Base-by-base conservation (phyloP, 1,284 basidiomycete genomes). In the Hymenochaete sp. region DNA sequence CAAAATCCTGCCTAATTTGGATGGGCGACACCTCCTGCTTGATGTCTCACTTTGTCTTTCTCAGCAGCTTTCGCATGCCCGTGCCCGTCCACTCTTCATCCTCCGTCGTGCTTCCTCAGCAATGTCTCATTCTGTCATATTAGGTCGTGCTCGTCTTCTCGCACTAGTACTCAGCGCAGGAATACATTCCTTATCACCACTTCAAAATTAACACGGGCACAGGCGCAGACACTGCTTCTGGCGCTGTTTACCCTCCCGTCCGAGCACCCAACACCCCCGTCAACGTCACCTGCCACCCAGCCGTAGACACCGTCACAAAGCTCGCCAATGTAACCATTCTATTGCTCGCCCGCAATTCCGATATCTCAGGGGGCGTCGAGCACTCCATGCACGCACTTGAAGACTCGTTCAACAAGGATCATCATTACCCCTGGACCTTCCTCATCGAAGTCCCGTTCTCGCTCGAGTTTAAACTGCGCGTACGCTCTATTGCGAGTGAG, bases 371-470 rank as follows among this genome's bases (percentile, higher is more conserved):
- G 3, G 66, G 62, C 37, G 60, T 61, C 1, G 55, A 62, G 2
- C 52, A 57, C 4, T 67, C 64, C 35, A 62, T 72, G 25, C 57
- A 57, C 2, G 40, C 48, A 8, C 19, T 52, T 10, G 50, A 52
- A 18, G 41, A 48, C 25, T 42, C 45, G 3, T 55, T 57, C 45
- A 56, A 56, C 35, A 25, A 46, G 11, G 33, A 50, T 37, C 47
- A 43, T 35, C 35, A 53, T 18, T 56, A 56, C 45, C 53, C 53
- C 0, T 56, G 54, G 51, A 51, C 52, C 7, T 52, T 73, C 56
- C 56, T 72, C 48, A 71, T 71, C 56, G 71, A 73, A 36, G 66
- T 67, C 44, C 59, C 59, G 2, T 72, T 73, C 54, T 55, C 59
- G 27, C 68, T 70, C 16, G 64, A 68, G 38, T 73, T 73, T 57